Conservation (phyloP, 345 rosid species). For the Garcia nutans region DNA sequence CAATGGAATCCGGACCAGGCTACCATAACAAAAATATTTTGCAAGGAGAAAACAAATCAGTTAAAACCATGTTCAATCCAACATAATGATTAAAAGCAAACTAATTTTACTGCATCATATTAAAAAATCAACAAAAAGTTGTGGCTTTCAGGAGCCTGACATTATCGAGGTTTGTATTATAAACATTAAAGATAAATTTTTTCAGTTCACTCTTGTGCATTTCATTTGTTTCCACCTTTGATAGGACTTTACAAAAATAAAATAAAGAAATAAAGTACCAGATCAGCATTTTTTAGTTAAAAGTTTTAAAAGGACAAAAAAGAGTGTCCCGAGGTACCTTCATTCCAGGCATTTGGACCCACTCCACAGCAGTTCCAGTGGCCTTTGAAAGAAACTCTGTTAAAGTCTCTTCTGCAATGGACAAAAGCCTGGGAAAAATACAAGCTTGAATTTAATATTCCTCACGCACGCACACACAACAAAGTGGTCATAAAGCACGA, state of each 20-base stretch:
- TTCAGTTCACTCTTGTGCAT: not conserved
- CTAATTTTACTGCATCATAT: not conserved
- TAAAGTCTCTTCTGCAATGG: slow-evolving; percentile 99
- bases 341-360: slow-evolving; percentile 99
- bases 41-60: not conserved
- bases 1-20: slow-evolving; percentile 99
- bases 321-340: slow-evolving; percentile 53
- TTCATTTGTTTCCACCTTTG: not conserved
- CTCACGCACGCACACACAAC: slow-evolving; percentile 15
- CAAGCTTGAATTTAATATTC: slow-evolving; percentile 26
- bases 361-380: slow-evolving; percentile 99
- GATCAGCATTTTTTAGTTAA: not conserved
- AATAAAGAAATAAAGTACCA: not conserved
- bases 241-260: not conserved
- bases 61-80: slow-evolving; percentile 6
- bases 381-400: slow-evolving; percentile 99
- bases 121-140: not conserved
- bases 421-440: slow-evolving; percentile 73
- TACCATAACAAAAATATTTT: slow-evolving; percentile 26
- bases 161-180: not conserved
- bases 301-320: slow-evolving; percentile 1
- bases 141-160: not conserved
- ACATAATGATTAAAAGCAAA: not conserved
- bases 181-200: not conserved
- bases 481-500: slow-evolving; percentile 29